Base-by-base conservation (phyloP, 139 green algal genomes). In the Chlamydomonas schloesseri region DNA sequence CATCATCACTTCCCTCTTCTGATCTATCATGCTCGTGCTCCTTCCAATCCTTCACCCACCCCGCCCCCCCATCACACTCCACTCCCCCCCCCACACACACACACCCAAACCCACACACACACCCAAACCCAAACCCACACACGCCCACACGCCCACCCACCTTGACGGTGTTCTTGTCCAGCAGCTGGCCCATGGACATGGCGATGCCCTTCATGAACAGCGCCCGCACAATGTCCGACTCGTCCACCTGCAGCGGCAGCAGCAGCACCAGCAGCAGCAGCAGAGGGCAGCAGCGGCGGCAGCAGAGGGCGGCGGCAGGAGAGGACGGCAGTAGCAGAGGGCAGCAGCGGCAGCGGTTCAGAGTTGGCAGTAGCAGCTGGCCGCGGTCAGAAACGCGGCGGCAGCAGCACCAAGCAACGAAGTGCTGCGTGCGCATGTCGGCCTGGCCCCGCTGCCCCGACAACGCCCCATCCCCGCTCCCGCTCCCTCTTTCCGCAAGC, bases 141-240 rank as follows among this genome's bases (percentile, higher is more conserved):
- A 65, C 17, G 37, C 70, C 6, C 31, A 18, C 53, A 76, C 42
- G 31, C 76, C 64, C 57, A 70, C 75, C 3, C 36, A 81, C 82
- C 71, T 92, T 93, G 33, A 94, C 85, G 1, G 92, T 95, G 87
- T 97, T 94, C 69, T 87, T 87, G 89, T 97, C 94, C 68, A 96
- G 88, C 58, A 90, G 85, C 89, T 98, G 96, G 88, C 98, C 98
- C 78, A 99, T 95, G n/a, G 91, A 90, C 31, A 96, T 91, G 90
- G 96, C 96, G 77, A 99, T 96, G 60, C 98, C 98, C 89, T 98
- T 98, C 94, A 99, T 97, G 94, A 99, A 99, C 21, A 99, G 96
- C 0, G 90, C 88, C 77, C 96, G 96, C 70, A 99, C 93, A 20
- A 99, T 88, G 69, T 99, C 96, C 8, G 88, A 91, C 23, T 94